Percentiles rank a stretch among this genome's conserved stretches.
Conservation (phyloP, 1,139 yeast species). For the Scheffersomyces illinoinensis region DNA sequence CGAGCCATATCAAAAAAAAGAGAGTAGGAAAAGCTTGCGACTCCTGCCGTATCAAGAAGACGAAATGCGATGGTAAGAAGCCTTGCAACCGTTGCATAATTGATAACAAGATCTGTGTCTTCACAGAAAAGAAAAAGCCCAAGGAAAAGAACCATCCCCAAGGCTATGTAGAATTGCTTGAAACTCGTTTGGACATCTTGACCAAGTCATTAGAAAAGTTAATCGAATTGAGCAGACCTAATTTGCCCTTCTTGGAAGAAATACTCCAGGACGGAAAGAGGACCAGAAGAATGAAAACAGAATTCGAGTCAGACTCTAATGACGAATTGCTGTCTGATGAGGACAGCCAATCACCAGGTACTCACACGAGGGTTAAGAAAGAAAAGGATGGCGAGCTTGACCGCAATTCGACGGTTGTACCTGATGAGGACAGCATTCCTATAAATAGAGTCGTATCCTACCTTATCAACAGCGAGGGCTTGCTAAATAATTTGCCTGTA, state of each 20-base stretch:
- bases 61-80: conserved; percentile 76
- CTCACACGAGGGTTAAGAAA: neutral
- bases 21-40: conserved; percentile 84
- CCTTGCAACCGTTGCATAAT: conserved; percentile 70
- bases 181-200: conserved; percentile 63
- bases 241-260: conserved; percentile 32
- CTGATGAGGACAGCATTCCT: conserved; percentile 32
- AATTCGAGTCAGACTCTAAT: neutral
- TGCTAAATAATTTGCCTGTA: conserved; percentile 38
- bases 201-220: conserved; percentile 54
- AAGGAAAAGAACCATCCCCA: conserved; percentile 63
- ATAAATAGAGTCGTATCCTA: conserved; percentile 51
- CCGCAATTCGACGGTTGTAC: conserved; percentile 1
- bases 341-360: neutral
- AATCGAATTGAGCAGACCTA: conserved; percentile 36
- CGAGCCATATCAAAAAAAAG: conserved; percentile 46
- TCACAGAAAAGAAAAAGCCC: conserved; percentile 64
- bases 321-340: conserved; percentile 1
- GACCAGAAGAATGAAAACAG: conserved; percentile 1
- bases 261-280: conserved; percentile 6
- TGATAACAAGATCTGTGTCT: conserved; percentile 75
- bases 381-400: conserved; percentile 7
- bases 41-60: conserved; percentile 72
- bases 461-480: conserved; percentile 38
- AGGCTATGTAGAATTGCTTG: conserved; percentile 71